Conservation (phyloP, 129 eudicot species). For the Chrysanthemum seticuspe region DNA sequence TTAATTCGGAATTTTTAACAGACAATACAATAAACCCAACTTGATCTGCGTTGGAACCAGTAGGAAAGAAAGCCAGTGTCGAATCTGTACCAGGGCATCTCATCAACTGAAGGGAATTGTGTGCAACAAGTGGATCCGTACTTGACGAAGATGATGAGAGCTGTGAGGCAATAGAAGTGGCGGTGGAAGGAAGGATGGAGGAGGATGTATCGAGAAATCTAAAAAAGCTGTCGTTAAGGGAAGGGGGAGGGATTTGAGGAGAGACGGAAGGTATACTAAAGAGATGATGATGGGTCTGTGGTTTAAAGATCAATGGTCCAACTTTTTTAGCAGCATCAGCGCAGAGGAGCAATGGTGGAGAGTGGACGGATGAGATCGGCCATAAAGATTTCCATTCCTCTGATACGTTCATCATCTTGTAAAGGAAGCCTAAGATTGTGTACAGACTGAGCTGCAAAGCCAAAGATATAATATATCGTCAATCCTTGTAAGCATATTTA, state of each 20-base stretch:
- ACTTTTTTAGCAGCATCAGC: constrained; percentile 3
- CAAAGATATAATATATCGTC: not conserved
- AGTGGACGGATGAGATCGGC: constrained; percentile 33
- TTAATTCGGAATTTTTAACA: constrained; percentile 23
- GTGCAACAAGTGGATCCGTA: not conserved
- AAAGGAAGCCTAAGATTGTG: not conserved
- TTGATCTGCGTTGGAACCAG: constrained; percentile 43
- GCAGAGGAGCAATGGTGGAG: constrained; percentile 24
- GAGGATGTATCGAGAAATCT: constrained; percentile 27
- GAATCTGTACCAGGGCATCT: constrained; percentile 28
- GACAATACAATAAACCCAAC: constrained; percentile 48
- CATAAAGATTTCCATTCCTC: constrained; percentile 38
- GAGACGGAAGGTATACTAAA: constrained; percentile 21
- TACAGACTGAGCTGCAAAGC: constrained; percentile 1
- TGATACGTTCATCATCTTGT: constrained; percentile 30
- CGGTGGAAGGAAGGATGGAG: constrained; percentile 18
- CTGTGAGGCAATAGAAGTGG: constrained; percentile 13
- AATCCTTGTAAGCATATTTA: no score
- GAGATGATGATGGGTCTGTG: constrained; percentile 19
- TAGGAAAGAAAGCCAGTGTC: constrained; percentile 44
- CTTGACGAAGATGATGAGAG: constrained; percentile 9
- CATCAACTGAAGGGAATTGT: constrained; percentile 45
- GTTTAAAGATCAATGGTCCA: constrained; percentile 43
- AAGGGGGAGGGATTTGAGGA: constrained; percentile 30
- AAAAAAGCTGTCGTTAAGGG: not conserved